Base-by-base conservation (phyloP, 176 grass and related monocot species). In the Oryza meyeriana region DNA sequence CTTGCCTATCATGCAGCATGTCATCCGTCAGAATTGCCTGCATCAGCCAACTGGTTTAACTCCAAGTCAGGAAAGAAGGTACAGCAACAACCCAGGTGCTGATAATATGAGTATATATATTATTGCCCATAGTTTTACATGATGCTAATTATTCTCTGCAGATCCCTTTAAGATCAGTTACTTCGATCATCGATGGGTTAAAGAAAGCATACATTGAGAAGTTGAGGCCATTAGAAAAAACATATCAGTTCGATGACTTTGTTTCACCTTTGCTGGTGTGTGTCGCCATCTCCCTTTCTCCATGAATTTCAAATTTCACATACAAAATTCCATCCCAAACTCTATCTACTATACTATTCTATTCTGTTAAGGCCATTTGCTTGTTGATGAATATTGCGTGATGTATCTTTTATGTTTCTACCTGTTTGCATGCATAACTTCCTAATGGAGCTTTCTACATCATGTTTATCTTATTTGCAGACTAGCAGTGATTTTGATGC, bases 151-250 rank as follows among this genome's bases (percentile, higher is more conserved):
- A 36, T 25, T 84, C 25, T 35, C 9, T 82, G 36, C 83, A 98
- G 96, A 88, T 98, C 32, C 85, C 91, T 36, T 79, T 88, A 67
- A 95, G 86, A 82, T 93, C 92, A 62, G 96, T 98, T 71, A 95
- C 96, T 72, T 98, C 96, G 10, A 90, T 98, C 55, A 80, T 91
- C 24, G 96, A 98, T 74, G 96, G 96, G 40, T 76, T 98, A 83
- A 98, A 98, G 85, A 94, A 90, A 91, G 70, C 85, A 68, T 98
- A 98, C 72, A 86, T 93, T 28, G 90, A 98, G 86, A 98, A 91
- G 13, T 25, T 98, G 84, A 95, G 88, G 41, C 96, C 92, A 41
- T 52, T 95, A 45, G 96, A 98, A 66, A 91, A 89, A 78, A 90
- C 88, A 12, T 98, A 98, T 72, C 89, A 85, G 33, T 98, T 91